These are phyloP conservation scores for Excoecaria agallocha DNA, from an alignment of 345 rosid species.

Conservation along the genomic window DNA sequence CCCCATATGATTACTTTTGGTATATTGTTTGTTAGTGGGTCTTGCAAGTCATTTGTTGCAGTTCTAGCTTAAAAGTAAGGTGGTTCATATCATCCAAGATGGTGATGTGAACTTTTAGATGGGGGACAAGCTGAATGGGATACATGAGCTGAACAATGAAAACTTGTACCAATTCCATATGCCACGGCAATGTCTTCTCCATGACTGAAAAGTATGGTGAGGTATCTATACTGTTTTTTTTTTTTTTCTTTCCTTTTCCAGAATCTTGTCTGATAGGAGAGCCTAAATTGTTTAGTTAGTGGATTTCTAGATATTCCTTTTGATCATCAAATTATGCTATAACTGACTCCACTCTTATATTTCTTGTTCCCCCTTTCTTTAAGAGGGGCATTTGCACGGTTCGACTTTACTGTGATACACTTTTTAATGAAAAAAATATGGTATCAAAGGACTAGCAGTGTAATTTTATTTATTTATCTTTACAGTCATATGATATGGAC, in stretches of 20 bases:
- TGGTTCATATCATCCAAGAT: background rate
- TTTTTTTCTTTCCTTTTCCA: background rate
- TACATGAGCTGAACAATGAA: background rate
- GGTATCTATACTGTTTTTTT: background rate
- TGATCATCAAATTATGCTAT: background rate
- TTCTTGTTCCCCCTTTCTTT: background rate
- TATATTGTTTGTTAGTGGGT: background rate
- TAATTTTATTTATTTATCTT: no score
- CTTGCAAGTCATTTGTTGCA: background rate
- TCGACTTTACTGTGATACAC: no score
- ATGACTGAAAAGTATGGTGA: background rate
- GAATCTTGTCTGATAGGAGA: background rate
- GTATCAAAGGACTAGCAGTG: background rate
- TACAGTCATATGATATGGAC: background rate
- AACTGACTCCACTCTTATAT: background rate
- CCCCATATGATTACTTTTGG: background rate
- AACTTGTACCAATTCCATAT: background rate
- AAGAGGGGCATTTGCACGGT: background rate
- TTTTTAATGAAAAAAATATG: no score
- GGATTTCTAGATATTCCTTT: background rate
- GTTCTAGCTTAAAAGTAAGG: conserved; percentile 4
- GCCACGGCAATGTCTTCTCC: background rate
- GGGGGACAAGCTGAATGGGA: background rate
- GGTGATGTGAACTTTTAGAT: background rate
- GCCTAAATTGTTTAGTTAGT: background rate